Conservation (phyloP, 495 filamentous ascomycete species). For the Aspergillus egyptiacus region DNA sequence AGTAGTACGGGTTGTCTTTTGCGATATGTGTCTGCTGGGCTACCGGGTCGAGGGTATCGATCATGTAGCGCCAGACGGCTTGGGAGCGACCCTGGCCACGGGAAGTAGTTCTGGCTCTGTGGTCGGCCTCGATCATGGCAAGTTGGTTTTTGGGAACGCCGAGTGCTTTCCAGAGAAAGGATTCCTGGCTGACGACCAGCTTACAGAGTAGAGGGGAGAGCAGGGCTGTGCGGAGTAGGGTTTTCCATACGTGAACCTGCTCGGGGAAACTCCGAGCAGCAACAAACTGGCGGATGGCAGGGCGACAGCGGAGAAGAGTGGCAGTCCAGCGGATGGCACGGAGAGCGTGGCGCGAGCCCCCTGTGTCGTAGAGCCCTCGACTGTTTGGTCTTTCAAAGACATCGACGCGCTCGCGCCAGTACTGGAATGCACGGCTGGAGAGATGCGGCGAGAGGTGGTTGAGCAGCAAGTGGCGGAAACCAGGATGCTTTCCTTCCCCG, state of each 20-base stretch:
- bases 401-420: background rate
- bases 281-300: background rate
- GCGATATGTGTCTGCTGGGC: background rate
- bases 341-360: background rate
- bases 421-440: background rate
- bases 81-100: background rate
- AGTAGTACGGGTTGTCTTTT: background rate
- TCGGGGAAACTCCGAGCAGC: background rate
- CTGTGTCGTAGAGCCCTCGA: background rate
- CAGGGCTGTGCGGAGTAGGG: background rate
- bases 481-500: background rate
- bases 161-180: background rate
- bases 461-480: background rate
- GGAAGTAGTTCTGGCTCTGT: background rate
- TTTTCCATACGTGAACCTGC: background rate
- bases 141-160: background rate
- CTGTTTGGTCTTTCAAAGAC: background rate
- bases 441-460: background rate
- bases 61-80: background rate
- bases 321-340: background rate
- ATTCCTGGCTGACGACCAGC: background rate
- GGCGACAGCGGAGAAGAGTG: background rate
- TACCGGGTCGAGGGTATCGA: background rate
- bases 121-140: background rate
- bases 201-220: background rate